phyloP scores from a whole-genome alignment of 352 stramenopile genomes.

The Globisporangium nodosum region DNA sequence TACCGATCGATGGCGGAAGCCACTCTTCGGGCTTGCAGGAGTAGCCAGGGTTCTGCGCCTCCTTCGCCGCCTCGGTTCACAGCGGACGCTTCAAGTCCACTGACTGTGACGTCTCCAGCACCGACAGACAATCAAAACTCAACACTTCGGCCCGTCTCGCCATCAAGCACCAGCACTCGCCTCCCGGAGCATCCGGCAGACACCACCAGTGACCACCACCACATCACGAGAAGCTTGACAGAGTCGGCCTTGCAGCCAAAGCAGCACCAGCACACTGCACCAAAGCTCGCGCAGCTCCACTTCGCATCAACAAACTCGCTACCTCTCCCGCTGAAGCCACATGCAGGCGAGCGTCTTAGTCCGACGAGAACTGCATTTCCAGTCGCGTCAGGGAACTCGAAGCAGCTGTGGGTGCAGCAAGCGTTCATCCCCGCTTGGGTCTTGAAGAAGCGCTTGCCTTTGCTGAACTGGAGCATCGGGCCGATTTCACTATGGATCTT shows the following conservation, averaged over 20 bases:
- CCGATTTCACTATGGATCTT: slow-evolving; percentile 35
- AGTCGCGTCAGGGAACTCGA: slow-evolving; percentile 2
- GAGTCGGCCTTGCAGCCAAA: slow-evolving; percentile 10
- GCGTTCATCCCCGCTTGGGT: slow-evolving; percentile 29
- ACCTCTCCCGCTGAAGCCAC: background rate
- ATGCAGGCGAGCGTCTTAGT: background rate
- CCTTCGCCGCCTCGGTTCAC: slow-evolving; percentile 22
- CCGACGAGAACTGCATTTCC: background rate
- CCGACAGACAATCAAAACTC: too few species aligned
- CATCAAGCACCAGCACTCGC: slow-evolving; percentile 5
- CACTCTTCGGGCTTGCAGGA: slow-evolving; percentile 30
- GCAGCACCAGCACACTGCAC: background rate
- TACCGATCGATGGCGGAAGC: slow-evolving; percentile 38
- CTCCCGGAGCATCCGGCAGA: slow-evolving; percentile 13
- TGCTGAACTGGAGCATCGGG: slow-evolving; percentile 59
- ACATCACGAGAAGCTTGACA: slow-evolving; percentile 27
- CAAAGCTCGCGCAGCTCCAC: slow-evolving; percentile 4
- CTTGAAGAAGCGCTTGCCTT: slow-evolving; percentile 21
- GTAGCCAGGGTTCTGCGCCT: slow-evolving; percentile 8
- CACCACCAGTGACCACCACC: slow-evolving; percentile 20
- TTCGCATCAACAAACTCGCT: slow-evolving; percentile 1
- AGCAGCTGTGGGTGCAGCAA: slow-evolving; percentile 27
- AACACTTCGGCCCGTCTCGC: background rate
- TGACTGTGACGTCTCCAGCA: background rate
- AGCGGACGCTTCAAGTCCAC: background rate